Conservation (phyloP, 2,329 filamentous ascomycete species). For the Eurotiales sp. region DNA sequence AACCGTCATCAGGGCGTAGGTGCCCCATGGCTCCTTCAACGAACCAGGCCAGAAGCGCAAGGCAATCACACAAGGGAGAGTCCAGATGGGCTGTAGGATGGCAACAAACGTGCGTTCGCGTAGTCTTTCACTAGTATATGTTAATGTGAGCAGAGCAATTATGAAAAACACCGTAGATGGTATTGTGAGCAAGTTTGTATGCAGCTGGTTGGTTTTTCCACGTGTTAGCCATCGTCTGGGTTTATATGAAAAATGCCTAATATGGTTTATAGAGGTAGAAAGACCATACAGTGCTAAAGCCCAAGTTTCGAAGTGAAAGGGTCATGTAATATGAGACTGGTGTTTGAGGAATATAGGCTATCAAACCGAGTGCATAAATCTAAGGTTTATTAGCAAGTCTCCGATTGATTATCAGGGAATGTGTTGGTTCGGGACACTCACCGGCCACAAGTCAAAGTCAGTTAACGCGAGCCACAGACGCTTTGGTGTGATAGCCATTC, state of each 20-base stretch:
- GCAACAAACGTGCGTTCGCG: conserved; percentile 54
- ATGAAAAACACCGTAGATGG: conserved; percentile 51
- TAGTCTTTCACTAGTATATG: conserved; percentile 32
- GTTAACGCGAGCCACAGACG: background rate
- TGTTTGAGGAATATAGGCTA: conserved; percentile 38
- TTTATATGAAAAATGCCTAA: too few relatives aligned
- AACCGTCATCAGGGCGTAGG: conserved; percentile 51
- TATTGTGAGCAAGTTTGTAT: conserved; percentile 61
- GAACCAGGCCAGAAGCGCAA: conserved; percentile 47
- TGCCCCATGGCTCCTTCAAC: conserved; percentile 48
- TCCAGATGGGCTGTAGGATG: conserved; percentile 52
- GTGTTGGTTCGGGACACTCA: background rate
- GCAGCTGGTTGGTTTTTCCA: conserved; percentile 32
- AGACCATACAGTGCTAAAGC: conserved; percentile 44
- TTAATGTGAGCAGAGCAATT: conserved; percentile 50
- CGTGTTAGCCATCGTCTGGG: too few relatives aligned
- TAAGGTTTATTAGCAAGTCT: background rate
- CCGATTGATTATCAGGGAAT: background rate
- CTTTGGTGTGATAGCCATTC: conserved; percentile 1
- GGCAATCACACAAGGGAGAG: conserved; percentile 51
- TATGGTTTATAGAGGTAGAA: too few relatives aligned
- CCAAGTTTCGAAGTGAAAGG: conserved; percentile 48
- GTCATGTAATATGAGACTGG: conserved; percentile 37
- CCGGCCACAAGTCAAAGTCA: conserved; percentile 1
- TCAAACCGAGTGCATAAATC: conserved; percentile 34